Base-by-base conservation (phyloP, 352 stramenopile species). In the Phytophthora ohioensis region DNA sequence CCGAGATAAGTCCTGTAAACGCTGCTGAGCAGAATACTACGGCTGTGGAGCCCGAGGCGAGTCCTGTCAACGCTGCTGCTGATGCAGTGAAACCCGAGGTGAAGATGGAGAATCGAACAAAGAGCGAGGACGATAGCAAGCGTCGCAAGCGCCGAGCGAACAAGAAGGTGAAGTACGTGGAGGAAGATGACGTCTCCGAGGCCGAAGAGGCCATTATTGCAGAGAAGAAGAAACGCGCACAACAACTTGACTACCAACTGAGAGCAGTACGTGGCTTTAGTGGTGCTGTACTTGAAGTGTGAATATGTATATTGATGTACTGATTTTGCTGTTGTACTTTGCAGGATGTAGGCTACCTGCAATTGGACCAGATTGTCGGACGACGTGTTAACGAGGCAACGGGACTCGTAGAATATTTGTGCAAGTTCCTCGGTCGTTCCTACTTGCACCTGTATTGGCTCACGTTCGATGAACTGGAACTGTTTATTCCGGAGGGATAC, bases 391-490 rank as follows among this genome's bases (percentile, higher is more conserved):
- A 95, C 67, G 78, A 85, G 49, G 81, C 80, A 6, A 93, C 72
- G 2, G 87, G 88, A 11, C 66, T 81, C 21, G 75, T 89, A 30
- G 90, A 97, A 67, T 97, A 96, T 46, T 62, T 96, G 72, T 93
- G 85, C 82, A 97, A 97, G 62, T 96, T 97, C 53, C 73, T 91
- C 11, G 86, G 87, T 9, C 85, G 90, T 4, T 97, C 91, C 39
- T 96, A 96, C 57, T 75, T 97, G 67, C 91, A 97, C 55, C 62
- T 96, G 48, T 94, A 88, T 56, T 97, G 91, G 91, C 84, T 97
- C 34, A 94, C 87, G 56, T 97, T 96, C 62, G 81, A 90, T 35
- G 91, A 96, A 55, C 34, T 97, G 45, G 84, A 97, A 65, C 59
- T 94, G 15, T 96, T 96, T 69, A 87, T 95, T 43, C 80, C 87